Evolutionary conservation across 345 rosid species (phyloP), one percentile per base, ranked within the genome.

Genomic region (Eucalyptus viminalis): DNA sequence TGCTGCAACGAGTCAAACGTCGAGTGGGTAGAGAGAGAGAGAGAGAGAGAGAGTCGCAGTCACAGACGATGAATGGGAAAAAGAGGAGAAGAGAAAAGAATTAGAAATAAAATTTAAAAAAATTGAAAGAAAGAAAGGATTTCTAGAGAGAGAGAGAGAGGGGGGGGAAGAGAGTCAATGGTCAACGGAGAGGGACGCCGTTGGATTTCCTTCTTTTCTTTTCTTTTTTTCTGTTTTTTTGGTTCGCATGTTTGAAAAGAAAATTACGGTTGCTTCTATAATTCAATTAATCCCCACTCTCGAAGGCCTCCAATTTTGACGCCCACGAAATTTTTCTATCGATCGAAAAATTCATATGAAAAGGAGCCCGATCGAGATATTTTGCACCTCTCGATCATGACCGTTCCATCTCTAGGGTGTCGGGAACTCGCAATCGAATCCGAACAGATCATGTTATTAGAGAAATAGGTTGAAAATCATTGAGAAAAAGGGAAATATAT

Each of bases 351-450:
- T 21, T 53, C 58, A 21, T 53, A 4, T 53, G 58, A 53, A 53
- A 53, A 21, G 21, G 25, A 53, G 11, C 11, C 58, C 4, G 0
- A 53, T 53, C 10, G 2, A 56, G 0, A 56, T 10, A 24, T 56
- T 0, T 10, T 11, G 13, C 2, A 0, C 22, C 22, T 15, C 80
- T 15, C 2, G 3, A 9, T 0, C 24, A 0, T 34, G 6, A 5
- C 13, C 7, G 2, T 9, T 31, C 1, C 43, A 16, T 69, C 2
- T 69, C 4, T 19, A 34, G 22, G 80, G 12, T 5, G 44, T 31
- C 24, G 7, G 1, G 43, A 1, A 17, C 21, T 72, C 1, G 4
- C 14, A 19, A 37, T 11, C 7, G 5, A 1, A 40, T 76, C 0
- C 9, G 3, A 21, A 21, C 27, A 6, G 1, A 3, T 6, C 2